phyloP scores from a whole-genome alignment of 129 eudicot genomes.

The Saposhnikovia divaricata region DNA sequence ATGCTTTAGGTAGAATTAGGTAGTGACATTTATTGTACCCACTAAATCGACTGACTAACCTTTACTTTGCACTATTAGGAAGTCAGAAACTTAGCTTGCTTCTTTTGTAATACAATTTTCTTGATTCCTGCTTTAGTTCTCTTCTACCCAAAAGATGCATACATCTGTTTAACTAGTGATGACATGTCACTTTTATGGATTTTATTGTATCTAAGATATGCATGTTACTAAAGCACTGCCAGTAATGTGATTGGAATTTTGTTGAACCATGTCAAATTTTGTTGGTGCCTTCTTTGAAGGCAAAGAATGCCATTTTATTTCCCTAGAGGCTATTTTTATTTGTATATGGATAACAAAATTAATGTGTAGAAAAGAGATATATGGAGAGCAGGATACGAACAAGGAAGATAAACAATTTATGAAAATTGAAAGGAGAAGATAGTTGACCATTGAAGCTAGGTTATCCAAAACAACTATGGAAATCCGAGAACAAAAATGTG shows the following conservation, averaged over 20 bases:
- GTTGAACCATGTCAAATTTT: not conserved
- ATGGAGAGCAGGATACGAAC: not conserved
- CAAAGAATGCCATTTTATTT: not conserved
- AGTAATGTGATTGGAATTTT: not conserved
- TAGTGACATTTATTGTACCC: conserved; percentile 1
- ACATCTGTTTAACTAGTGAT: not conserved
- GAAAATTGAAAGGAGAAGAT: not conserved
- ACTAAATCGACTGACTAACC: not conserved
- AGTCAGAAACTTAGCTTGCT: not conserved
- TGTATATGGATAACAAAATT: no score
- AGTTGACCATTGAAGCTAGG: not conserved
- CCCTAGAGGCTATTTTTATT: not conserved
- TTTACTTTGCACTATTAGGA: not conserved
- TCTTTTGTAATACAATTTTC: not conserved
- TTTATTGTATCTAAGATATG: not conserved
- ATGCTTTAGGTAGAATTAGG: conserved; percentile 2
- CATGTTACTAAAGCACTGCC: not conserved
- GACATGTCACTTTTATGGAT: not conserved
- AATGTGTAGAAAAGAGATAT: no score
- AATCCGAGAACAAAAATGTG: not conserved
- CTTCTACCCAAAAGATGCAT: not conserved
- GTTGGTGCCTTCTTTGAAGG: not conserved
- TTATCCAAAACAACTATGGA: not conserved
- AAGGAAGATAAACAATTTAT: not conserved
- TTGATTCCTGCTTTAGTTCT: not conserved